Base-by-base conservation (phyloP, 2,329 filamentous ascomycete species). In the Sclerotinia sclerotiorum region DNA sequence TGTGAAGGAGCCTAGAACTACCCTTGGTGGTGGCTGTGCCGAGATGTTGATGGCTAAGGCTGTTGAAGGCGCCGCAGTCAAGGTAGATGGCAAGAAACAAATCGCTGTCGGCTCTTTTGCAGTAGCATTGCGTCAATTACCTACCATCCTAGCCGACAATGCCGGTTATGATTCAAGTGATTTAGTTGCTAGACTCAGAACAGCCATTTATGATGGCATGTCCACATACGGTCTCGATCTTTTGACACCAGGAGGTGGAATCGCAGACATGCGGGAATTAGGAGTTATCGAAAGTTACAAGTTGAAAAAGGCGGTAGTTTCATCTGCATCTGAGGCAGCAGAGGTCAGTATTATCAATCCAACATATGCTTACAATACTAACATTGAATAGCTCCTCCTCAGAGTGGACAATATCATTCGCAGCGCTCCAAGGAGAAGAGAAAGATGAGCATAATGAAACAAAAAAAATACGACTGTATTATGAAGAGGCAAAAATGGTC, bases 41-140 rank as follows among this genome's bases (percentile, higher is more conserved):
- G 95, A 99, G 86, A 98, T 98, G 94, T 83, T 97, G 74, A 99
- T 99, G 95, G 92, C 94, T 72, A 97, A 97, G 85, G 95, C 95
- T 10, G 95, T 99, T 29, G 94, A 97, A 78, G 91, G 91, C 70
- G 93, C 93, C 6, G 94, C 94, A 29, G 94, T 96, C 71, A 94
- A 97, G 76, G 91, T 97, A 10, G 93, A 95, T 74, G 95, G 95
- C 79, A 99, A 99, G 88, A 94, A 95, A 81, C 94, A 97, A 75
- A 85, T 97, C 76, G 95, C 95, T 2, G 94, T 98, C 27, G 90
- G 94, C 72, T 88, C 92, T 5, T 99, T 98, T 78, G 92, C 94
- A 32, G 85, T 90, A 69, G 95, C 95, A 42, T 85, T 99, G 70
- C 89, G 94, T 76, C 95, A 99, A 80, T 84, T 99, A 65, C 95